Evolutionary conservation across 106 monocot genomes (phyloP), one percentile per base, ranked within the genome.

Genomic region (Platanthera guangdongensis): DNA sequence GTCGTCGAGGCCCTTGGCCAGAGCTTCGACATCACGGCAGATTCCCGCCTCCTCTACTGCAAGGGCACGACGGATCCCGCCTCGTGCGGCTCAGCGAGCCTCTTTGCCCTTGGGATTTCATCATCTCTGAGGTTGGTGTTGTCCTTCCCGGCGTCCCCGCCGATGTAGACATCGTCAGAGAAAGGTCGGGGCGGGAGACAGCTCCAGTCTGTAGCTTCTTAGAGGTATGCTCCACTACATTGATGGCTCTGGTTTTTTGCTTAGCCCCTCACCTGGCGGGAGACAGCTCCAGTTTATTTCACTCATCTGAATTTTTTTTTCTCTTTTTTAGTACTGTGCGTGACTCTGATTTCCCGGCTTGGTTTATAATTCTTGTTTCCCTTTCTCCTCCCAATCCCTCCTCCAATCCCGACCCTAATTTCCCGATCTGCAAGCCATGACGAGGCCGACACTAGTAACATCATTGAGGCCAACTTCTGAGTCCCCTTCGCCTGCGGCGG

Each of bases 31-130:
- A 90, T 92, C 9, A 83, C 88, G 18, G 80, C 90, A 11, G 95
- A 95, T 74, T 83, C 85, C 9, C 82, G 95, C 19, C 85, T 95
- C 14, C 90, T 95, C 77, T 95, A 95, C 86, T 95, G 95, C 85
- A 95, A 92, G 79, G 95, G 92, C 32, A 74, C 84, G 14, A 75
- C 2, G 90, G 85, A 45, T 84, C 86, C 25, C 78, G 87, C 47
- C 85, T 95, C 57, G 77, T 87, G 47, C 67, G 25, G 52, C 30
- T 83, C 6, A 81, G 84, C 46, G 91, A 78, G 63, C 73, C 10
- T 11, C 49, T 21, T 51, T 49, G 25, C 25, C 25, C 57, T 9
- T 49, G 82, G 79, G 83, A 83, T 45, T 71, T 90, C 47, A 54
- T 3, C 2, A 11, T 92, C 55, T 11, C 73, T 0, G 85, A 77